Evolutionary conservation across 805 yeast species (phyloP), one percentile per base, ranked within the genome.

Genomic region (Yarrowia phangngaensis): DNA sequence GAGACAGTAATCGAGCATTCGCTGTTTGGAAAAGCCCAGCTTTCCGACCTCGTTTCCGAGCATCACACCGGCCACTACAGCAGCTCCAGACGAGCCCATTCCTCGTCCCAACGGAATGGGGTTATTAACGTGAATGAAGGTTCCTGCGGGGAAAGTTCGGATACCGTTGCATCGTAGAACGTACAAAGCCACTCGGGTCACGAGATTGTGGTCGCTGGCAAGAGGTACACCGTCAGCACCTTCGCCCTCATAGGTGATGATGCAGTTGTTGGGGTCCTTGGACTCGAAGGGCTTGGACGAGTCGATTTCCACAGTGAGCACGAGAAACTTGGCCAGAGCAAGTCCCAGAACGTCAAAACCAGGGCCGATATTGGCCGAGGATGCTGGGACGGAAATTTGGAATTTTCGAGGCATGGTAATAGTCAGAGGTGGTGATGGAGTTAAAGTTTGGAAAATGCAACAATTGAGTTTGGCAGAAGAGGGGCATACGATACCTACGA

Each of bases 51-150:
- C 90, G 62, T 85, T 85, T 38, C 94, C 98, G 33, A 92, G 71
- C 69, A 88, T 72, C 9, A 84, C 95, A 61, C 98, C 98, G 14
- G 94, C 97, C 20, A 92, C 97, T 22, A 92, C 95, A 29, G 98
- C 98, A 6, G 97, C 95, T 45, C 97, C 98, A 3, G 95, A 84
- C 1, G 97, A 92, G 2, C 98, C 98, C 52, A 92, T 73, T 7
- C 98, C 98, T 64, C 98, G 80, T 22, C 98, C 97, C 56, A 92
- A 71, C 3, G 98, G 98, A 54, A 92, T 89, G 24, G 96, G 96
- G 66, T 92, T 92, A 54, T 69, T 72, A 51, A 92, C 92, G 53
- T 78, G 84, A 27, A 92, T 73, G 41, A 69, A 75, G 5, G 97
- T 89, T 30, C 95, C 95, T 9, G 69, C 64, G 35, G 97, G 97